A percentile compares a stretch with the other conserved stretches of the same genome.
Conservation (phyloP, 768 basidiomycete species). For the Lepiota venenata region DNA sequence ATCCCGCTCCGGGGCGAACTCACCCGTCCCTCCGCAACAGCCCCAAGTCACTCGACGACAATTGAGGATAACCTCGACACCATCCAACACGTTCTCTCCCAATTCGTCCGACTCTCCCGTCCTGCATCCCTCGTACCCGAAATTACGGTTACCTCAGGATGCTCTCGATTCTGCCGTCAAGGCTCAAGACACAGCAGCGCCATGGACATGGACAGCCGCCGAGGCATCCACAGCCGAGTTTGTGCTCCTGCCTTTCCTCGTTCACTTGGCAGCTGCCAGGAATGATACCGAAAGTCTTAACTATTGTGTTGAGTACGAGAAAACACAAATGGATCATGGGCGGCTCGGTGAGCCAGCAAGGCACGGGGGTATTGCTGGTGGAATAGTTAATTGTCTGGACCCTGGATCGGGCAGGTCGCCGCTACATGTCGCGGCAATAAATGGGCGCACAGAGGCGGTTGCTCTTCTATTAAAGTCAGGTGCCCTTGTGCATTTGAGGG, state of each 20-base stretch:
- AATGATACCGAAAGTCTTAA: constrained; percentile 62
- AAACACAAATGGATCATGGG: constrained; percentile 17
- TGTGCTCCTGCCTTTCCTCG: constrained; percentile 70
- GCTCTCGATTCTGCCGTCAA: constrained; percentile 27
- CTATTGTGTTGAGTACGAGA: constrained; percentile 49
- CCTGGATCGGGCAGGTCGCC: constrained; percentile 70
- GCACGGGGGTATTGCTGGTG: constrained; percentile 50
- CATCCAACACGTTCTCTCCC: constrained; percentile 62
- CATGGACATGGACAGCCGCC: constrained; percentile 77
- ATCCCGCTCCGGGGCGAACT: constrained; percentile 89
- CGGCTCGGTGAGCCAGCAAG: constrained; percentile 25
- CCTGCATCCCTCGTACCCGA: constrained; percentile 31
- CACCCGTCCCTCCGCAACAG: constrained; percentile 46
- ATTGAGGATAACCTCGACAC: constrained; percentile 51
- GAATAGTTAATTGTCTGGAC: constrained; percentile 72
- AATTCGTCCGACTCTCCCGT: constrained; percentile 62
- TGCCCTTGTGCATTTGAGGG: constrained; percentile 80
- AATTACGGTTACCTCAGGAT: constrained; percentile 34
- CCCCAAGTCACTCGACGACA: constrained; percentile 27
- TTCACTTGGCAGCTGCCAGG: constrained; percentile 74
- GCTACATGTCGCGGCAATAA: constrained; percentile 74
- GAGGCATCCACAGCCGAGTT: constrained; percentile 70
- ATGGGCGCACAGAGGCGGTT: constrained; percentile 48
- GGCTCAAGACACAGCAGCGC: constrained; percentile 49
- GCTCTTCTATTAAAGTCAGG: constrained; percentile 62